Conservation (phyloP, 179 eudicot genomes). For the Sideroxylon spinosum region DNA sequence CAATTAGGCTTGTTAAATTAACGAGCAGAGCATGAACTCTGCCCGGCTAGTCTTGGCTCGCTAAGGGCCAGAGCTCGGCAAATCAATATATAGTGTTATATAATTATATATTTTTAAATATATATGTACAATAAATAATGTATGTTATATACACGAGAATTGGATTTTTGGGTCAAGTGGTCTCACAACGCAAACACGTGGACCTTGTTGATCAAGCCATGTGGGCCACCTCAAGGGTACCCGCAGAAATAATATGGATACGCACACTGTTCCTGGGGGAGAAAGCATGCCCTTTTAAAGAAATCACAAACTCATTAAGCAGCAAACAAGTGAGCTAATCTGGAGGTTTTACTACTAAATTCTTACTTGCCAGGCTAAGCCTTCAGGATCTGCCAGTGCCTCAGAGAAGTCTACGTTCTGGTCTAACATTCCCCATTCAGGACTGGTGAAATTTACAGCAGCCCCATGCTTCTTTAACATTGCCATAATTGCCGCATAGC, state of each 20-base stretch:
- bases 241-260: not conserved
- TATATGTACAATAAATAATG: too few relatives aligned
- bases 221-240: too few relatives aligned
- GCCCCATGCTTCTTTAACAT: slow-evolving; percentile 77
- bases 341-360: slow-evolving; percentile 1
- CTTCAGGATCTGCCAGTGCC: slow-evolving; percentile 70
- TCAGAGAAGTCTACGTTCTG: slow-evolving; percentile 49
- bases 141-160: too few relatives aligned
- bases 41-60: too few relatives aligned
- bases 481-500: slow-evolving; percentile 62
- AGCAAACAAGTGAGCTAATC: not conserved
- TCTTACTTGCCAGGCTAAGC: slow-evolving; percentile 90
- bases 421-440: slow-evolving; percentile 48
- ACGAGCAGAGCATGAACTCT: too few relatives aligned
- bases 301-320: not conserved
- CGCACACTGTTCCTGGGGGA: not conserved
- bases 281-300: not conserved
- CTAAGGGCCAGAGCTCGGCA: too few relatives aligned
- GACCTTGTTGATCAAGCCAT: too few relatives aligned
- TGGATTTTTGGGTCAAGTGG: too few relatives aligned
- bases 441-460: slow-evolving; percentile 55
- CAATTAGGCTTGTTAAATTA: too few relatives aligned
- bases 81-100: too few relatives aligned
- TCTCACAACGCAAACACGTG: too few relatives aligned
- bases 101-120: too few relatives aligned